Base-by-base conservation (phyloP, 805 yeast genomes). In the Barnettozyma siamensis region DNA sequence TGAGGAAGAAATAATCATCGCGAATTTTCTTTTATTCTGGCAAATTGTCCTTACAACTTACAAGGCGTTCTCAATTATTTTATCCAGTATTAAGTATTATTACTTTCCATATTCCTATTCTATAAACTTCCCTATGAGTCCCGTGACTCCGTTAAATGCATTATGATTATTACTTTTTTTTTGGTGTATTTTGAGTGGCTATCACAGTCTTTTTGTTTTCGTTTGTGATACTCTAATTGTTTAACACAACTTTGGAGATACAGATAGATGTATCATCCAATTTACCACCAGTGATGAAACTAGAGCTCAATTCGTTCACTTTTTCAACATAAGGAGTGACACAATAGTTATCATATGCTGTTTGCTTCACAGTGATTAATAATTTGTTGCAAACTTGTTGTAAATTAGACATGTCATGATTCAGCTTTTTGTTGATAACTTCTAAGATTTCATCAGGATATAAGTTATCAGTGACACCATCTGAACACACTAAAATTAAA, bases 181-280 rank as follows among this genome's bases (percentile, higher is more conserved):
- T 16, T 29, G 24, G 9, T 17, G 7, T 13, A 12, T 17, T 17
- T 10, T 15, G 15, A n/a, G 10, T 9, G 20, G 11, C 5, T 12
- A 11, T 18, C 29, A 8, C 23, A 42, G 16, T 31, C n/a, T n/a
- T n/a, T n/a, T n/a, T n/a, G n/a, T n/a, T n/a, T n/a, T n/a, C n/a
- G n/a, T n/a, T n/a, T n/a, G n/a, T n/a, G n/a, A n/a, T n/a, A n/a
- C n/a, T n/a, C n/a, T n/a, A n/a, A n/a, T n/a, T 27, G 19, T 53
- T 53, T 4, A 48, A 28, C 1, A 49, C 56, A 24, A 75, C 77
- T 41, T 64, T 63, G 11, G 76, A 77, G 8, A 75, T 57, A 43
- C 76, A 70, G 9, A 75, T 58, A 0, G 77, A 68, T 63, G 73
- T 74, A 49, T 75, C 80, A 52, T 75, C 80, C 40, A 74, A 55